Evolutionary conservation across 73 alveolate species (phyloP), one percentile per base, ranked within the genome.

Genomic region (Breviolum minutum): DNA sequence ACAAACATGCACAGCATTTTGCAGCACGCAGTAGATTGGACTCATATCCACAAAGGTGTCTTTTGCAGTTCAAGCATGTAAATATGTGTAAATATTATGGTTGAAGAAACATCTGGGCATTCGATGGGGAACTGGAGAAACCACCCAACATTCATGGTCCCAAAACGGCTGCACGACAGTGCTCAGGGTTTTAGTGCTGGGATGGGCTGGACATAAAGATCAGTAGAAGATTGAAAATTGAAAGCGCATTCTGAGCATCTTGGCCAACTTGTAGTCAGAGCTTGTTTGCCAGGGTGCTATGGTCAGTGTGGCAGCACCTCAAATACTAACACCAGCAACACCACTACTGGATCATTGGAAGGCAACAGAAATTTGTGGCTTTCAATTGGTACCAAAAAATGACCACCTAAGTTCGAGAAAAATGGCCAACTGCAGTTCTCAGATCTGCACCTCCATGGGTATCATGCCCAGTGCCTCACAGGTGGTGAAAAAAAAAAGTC

Each of bases 271-370:
- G 97, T 91, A 91, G 62, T 94, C 99, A 12, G 99, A 76, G 69
- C 99, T 94, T 7, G 99, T 94, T 61, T 94, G 99, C 99, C 99
- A 94, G 10, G 99, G 92, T 7, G 92, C 63, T 11, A 94, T 66
- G 54, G 99, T 77, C 74, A 94, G 99, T 11, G 94, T 94, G 71
- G 99, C 99, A 8, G 88, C 64, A 30, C 97, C 97, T 91, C 48
- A 71, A 3, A 27, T 11, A 61, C 8, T n/a, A 5, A 11, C 68
- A 10, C 77, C n/a, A 17, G 77, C 87, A 22, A 60, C 87, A 27
- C 12, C 87, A n/a, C 30, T 7, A 22, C 87, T 77, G 14, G 62
- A 60, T 27, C 63, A 84, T 20, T 6, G n/a, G 12, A 84, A 80
- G 88, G 29, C 88, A 40, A 10, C 40, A 13, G 6, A 6, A 40